A percentile compares a stretch with the other conserved stretches of the same genome.
These are phyloP conservation scores for Chalciporus piperatoides DNA, from an alignment of 1,284 basidiomycete genomes.

Conservation along the genomic window DNA sequence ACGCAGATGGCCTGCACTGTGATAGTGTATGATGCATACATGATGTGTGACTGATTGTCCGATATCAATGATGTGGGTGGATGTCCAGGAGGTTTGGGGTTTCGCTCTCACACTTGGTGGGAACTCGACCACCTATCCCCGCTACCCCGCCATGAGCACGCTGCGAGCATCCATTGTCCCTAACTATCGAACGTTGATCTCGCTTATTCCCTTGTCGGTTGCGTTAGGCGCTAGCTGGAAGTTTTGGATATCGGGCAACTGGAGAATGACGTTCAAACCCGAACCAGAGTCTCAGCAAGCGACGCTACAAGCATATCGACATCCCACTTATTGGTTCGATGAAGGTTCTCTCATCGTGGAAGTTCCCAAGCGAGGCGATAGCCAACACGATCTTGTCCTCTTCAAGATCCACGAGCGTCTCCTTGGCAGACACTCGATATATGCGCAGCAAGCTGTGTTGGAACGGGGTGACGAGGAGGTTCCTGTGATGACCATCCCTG, in stretches of 20 bases:
- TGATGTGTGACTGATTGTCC: neutral
- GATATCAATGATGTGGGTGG: too few relatives aligned
- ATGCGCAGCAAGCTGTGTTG: constrained; percentile 4
- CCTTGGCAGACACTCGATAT: constrained; percentile 47
- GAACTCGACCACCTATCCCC: neutral
- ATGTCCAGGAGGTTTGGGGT: too few relatives aligned
- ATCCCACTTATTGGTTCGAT: constrained; percentile 57
- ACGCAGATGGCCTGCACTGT: neutral
- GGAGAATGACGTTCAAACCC: constrained; percentile 1
- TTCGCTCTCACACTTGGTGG: neutral
- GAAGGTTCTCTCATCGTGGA: constrained; percentile 56
- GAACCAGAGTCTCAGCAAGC: neutral
- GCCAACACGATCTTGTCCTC: constrained; percentile 28
- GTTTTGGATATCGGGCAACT: constrained; percentile 3
- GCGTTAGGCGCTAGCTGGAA: constrained; percentile 8
- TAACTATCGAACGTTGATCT: constrained; percentile 8
- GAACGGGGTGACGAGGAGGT: constrained; percentile 5
- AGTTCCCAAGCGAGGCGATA: constrained; percentile 17
- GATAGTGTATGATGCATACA: neutral
- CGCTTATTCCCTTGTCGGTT: constrained; percentile 7
- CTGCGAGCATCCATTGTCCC: neutral
- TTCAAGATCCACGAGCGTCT: constrained; percentile 56
- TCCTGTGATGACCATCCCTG: constrained; percentile 35
- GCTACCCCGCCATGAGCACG: neutral
- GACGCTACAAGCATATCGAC: constrained; percentile 18